These are phyloP conservation scores for Plasmodium knowlesi DNA, from an alignment of 169 alveolate genomes.

Conservation along the genomic window DNA sequence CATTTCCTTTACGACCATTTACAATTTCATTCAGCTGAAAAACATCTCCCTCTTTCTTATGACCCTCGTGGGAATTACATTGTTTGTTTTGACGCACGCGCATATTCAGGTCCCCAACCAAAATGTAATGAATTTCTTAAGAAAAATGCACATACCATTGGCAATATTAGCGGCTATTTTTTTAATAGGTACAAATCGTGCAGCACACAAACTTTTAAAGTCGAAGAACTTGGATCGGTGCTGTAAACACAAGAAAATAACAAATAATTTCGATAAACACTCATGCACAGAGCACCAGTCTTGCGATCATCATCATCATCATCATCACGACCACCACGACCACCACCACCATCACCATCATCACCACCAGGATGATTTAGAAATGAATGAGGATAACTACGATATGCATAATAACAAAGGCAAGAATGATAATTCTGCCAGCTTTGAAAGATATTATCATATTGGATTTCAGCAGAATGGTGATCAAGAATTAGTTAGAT, in stretches of 20 bases:
- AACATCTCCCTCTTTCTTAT: constrained; percentile 20
- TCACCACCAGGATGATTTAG: not conserved
- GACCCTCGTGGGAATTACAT: constrained; percentile 16
- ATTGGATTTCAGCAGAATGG: not conserved
- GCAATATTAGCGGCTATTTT: constrained; percentile 6
- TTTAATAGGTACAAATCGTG: constrained; percentile 34
- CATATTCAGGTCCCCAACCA: not conserved
- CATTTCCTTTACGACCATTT: constrained; percentile 15
- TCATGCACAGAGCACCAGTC: not conserved
- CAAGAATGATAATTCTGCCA: not conserved
- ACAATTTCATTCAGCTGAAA: constrained; percentile 24
- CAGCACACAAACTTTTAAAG: constrained; percentile 23
- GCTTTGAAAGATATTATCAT: not conserved
- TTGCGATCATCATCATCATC: not conserved
- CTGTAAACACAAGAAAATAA: constrained; percentile 3
- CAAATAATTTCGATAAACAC: not conserved
- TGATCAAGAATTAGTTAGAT: constrained; percentile 40
- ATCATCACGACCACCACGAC: not conserved
- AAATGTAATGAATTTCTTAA: not conserved
- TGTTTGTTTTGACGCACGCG: constrained; percentile 49
- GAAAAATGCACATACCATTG: constrained; percentile 6
- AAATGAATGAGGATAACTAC: not conserved
- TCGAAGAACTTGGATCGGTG: constrained; percentile 35
- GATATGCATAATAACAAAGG: not conserved
- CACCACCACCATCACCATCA: not conserved